Conservation (phyloP, 768 basidiomycete genomes). For the Trametopsis cervina region DNA sequence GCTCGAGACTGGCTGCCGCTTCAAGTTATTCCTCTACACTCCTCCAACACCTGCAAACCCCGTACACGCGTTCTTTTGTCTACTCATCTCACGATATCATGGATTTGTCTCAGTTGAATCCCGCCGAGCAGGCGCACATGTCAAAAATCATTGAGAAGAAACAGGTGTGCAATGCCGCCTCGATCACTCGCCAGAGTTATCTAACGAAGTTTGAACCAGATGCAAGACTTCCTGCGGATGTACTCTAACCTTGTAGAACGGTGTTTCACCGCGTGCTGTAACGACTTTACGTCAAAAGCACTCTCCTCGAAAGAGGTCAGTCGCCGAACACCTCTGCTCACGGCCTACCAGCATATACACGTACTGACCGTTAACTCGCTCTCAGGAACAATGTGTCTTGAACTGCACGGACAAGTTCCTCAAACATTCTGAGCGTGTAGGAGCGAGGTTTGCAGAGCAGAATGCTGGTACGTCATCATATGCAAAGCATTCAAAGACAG, state of each 20-base stretch:
- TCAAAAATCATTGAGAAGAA: conserved; percentile 91
- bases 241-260: conserved; percentile 93
- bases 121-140: conserved; percentile 95
- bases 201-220: too few relatives aligned
- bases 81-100: conserved; percentile 33
- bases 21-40: too few relatives aligned
- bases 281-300: conserved; percentile 95
- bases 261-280: conserved; percentile 92
- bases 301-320: conserved; percentile 87
- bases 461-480: conserved; percentile 70
- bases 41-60: not conserved
- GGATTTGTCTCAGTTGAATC: conserved; percentile 89
- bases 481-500: not conserved
- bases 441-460: conserved; percentile 85
- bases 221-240: conserved; percentile 97
- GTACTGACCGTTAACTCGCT: conserved; percentile 4
- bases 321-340: conserved; percentile 2
- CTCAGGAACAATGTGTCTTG: conserved; percentile 82
- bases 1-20: too few relatives aligned
- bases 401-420: conserved; percentile 98
- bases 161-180: conserved; percentile 78
- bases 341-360: conserved; percentile 2
- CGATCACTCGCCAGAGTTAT: too few relatives aligned
- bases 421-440: conserved; percentile 92
- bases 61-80: not conserved